Evolutionary conservation across 139 green algal species (phyloP).

Genomic region (Tetradesmus obliquus): DNA sequence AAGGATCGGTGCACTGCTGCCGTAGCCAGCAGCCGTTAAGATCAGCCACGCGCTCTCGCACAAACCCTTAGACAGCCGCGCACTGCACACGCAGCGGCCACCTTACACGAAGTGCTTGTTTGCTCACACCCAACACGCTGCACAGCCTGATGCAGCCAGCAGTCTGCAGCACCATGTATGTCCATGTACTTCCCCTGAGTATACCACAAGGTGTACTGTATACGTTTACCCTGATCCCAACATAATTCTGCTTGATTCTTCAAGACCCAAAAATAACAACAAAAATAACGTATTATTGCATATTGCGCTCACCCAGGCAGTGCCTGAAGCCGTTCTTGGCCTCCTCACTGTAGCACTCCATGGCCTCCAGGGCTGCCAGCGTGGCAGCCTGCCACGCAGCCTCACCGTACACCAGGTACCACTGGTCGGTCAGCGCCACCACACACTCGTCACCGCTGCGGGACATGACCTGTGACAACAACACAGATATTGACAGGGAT

Average conservation of each 20-base stretch:
- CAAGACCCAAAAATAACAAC: not conserved
- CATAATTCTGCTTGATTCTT: not conserved
- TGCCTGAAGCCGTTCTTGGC: constrained; percentile 77
- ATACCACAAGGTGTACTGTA: too few species aligned
- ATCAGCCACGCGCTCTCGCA: constrained; percentile 13
- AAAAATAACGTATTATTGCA: not conserved
- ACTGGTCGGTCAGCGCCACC: constrained; percentile 99
- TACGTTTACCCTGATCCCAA: not conserved
- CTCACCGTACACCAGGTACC: constrained; percentile 94
- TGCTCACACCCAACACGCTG: too few species aligned
- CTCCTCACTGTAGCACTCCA: constrained; percentile 84
- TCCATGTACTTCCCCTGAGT: too few species aligned
- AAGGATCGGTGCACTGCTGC: constrained; percentile 25
- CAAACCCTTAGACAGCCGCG: constrained; percentile 26
- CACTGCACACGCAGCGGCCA: constrained; percentile 7
- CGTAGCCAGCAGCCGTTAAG: constrained; percentile 10
- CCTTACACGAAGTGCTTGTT: constrained; percentile 14
- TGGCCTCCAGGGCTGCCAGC: constrained; percentile 69
- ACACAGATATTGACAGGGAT: too few species aligned
- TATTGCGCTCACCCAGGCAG: not conserved
- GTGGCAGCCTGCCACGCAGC: constrained; percentile 79
- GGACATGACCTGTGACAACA: constrained; percentile 79
- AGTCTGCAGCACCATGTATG: too few species aligned
- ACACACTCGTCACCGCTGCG: constrained; percentile 96
- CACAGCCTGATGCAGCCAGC: too few species aligned